A percentile compares a stretch with the other conserved stretches of the same genome.
phyloP scores from a whole-genome alignment of 192 early-diverging fungal species.

The Backusella tuberculispora region DNA sequence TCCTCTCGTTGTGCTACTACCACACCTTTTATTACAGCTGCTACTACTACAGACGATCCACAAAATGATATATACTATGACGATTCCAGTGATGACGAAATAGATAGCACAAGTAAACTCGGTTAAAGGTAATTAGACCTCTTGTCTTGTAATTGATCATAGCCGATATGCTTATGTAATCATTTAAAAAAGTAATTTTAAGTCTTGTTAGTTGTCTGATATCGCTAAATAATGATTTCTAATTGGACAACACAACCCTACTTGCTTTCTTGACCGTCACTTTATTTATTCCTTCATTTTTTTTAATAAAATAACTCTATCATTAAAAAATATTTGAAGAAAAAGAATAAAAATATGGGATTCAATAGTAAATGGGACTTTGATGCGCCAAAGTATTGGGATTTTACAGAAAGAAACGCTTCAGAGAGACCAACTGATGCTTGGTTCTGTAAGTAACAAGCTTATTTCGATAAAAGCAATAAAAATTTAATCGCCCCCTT shows the following conservation, averaged over 20 bases:
- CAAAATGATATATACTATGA: background rate
- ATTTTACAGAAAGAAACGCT: background rate
- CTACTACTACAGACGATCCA: background rate
- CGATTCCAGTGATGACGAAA: background rate
- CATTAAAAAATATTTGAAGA: background rate
- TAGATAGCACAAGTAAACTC: background rate
- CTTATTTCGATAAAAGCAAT: no score
- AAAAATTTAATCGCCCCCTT: no score
- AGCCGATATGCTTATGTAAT: background rate
- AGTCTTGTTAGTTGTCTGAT: no score
- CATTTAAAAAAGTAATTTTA: no score
- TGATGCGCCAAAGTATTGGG: conserved; percentile 19
- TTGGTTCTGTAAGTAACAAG: conserved; percentile 14
- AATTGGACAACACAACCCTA: no score
- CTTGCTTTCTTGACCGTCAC: no score
- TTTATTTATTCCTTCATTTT: background rate
- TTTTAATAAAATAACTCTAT: background rate
- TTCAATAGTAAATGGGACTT: background rate
- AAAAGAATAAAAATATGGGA: no score
- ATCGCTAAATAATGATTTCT: no score
- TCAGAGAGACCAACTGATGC: conserved; percentile 1
- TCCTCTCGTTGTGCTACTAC: no score
- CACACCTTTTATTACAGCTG: no score
- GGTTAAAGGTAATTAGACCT: no score
- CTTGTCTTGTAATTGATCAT: background rate